A percentile compares a stretch with the other conserved stretches of the same genome.
phyloP scores from a whole-genome alignment of 1,284 basidiomycete species.

The Puccinia novopanici region DNA sequence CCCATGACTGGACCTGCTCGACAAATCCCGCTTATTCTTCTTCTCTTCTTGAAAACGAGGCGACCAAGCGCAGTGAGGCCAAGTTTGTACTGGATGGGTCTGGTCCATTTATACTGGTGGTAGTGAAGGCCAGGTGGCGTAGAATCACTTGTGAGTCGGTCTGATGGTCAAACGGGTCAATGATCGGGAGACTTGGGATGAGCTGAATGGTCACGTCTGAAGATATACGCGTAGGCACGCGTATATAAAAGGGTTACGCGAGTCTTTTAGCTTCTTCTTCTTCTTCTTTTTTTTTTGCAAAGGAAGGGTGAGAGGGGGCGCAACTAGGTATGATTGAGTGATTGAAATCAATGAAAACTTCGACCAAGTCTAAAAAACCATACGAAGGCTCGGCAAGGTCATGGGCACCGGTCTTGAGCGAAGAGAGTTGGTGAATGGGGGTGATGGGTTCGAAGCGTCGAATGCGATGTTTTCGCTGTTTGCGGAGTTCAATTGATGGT shows the following conservation, averaged over 20 bases:
- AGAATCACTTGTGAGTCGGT: neutral
- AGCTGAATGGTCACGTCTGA: constrained; percentile 14
- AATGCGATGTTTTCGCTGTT: constrained; percentile 16
- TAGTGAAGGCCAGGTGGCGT: neutral
- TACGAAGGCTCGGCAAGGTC: neutral
- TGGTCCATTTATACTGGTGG: neutral
- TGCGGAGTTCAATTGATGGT: neutral
- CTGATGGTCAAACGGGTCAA: constrained; percentile 14
- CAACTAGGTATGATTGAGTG: constrained; percentile 22
- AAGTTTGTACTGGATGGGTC: neutral
- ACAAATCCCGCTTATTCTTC: neutral
- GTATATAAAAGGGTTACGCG: neutral
- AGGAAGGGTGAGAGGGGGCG: neutral
- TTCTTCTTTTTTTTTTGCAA: neutral
- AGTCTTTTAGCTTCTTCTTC: neutral
- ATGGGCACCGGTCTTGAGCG: neutral
- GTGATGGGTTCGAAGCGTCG: constrained; percentile 15
- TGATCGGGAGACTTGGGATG: constrained; percentile 10
- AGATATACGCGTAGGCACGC: neutral
- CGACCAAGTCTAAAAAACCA: constrained; percentile 26
- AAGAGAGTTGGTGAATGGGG: neutral
- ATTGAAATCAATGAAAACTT: constrained; percentile 27
- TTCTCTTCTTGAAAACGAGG: neutral
- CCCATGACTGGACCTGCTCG: constrained; percentile 22
- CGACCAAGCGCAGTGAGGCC: neutral